Evolutionary conservation across 805 yeast genomes (phyloP), one percentile per base, ranked within the genome.

Genomic region (Saccharomycopsis sp.): DNA sequence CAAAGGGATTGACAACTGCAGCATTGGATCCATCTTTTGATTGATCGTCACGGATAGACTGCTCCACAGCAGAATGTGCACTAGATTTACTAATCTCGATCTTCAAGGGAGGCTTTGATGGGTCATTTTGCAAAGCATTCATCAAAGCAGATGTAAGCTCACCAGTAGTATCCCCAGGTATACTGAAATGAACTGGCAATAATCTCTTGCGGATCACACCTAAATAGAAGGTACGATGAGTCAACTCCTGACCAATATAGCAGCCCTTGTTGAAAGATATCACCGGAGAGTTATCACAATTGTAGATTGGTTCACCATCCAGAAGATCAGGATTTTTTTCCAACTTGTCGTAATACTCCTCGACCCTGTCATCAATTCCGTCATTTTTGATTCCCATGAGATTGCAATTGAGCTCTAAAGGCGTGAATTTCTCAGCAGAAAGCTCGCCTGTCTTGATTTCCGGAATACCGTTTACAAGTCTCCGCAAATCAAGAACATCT

Each of bases 231-330:
- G 97, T 86, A 65, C 99, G 79, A 16, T 91, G 90, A 0, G 97
- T 91, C 54, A 94, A 75, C 68, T 94, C 99, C 71, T 94, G 99
- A 1, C 99, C 99, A 15, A 90, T 85, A 65, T 94, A 94, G 68
- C 99, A 94, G 1, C 99, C 99, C 70, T 94, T 94, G 62, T 90
- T 85, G 54, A 85, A 81, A 56, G 92, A 89, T 14, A 94, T 77
- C 0, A 92, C 56, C 16, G 62, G 60, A 8, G 58, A 24, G 18
- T 56, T 54, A 18, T 53, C 54, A 18, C 44, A 41, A 37, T 50
- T 55, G 34, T 55, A 58, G 15, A 37, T 15, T 3, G 47, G 48
- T 44, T 55, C 52, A 21, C 18, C 16, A 40, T 61, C 61, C 21
- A 21, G 53, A 21, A 52, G 16, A 20, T 52, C 51, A 23, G 41